Base-by-base conservation (phyloP, 768 basidiomycete genomes). In the Nidularia pulvinata region DNA sequence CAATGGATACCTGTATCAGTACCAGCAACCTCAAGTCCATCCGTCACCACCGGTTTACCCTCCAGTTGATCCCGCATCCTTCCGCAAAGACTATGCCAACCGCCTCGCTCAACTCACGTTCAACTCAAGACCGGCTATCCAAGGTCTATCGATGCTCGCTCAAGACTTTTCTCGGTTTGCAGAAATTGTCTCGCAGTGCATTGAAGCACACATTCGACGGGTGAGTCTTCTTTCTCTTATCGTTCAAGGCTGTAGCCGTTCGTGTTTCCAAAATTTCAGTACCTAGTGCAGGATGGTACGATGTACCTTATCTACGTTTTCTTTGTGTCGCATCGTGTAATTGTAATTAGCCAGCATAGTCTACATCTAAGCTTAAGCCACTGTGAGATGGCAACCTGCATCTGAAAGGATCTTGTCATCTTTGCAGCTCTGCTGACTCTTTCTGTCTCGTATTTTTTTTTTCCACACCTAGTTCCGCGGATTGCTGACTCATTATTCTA, bases 51-150 rank as follows among this genome's bases (percentile, higher is more conserved):
- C 73, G 37, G 63, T 73, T 52, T 73, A 77, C 58, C 78, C 54
- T 50, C 54, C 78, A 62, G 69, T 82, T 65, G 88, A 91, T 67
- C 84, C 89, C 33, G 78, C 77, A 69, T 74, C 80, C 37, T 93
- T 93, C 67, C 84, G 93, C 59, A 83, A 85, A 72, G 91, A 93
- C 73, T 93, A 88, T 71, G 64, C 81, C 52, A 67, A 74, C 42
- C 85, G 90, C 56, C 85, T 97, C 51, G 75, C 83, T 62, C 84
- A 88, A 58, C 87, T 99, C 57, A 92, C 86, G 49, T 87, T 95
- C 79, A 99, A 98, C 73, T 96, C 95, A 60, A 88, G 95, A 64
- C 89, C 93, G 7, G 85, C 97, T 57, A 99, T 99, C 59, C 93
- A 97, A 74, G 83, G 82, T 56, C 73, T 99, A 13, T 98, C 97